A percentile compares a stretch with the other conserved stretches of the same genome.
Conservation (phyloP, 805 yeast species). For the Lipomyces anomalus region DNA sequence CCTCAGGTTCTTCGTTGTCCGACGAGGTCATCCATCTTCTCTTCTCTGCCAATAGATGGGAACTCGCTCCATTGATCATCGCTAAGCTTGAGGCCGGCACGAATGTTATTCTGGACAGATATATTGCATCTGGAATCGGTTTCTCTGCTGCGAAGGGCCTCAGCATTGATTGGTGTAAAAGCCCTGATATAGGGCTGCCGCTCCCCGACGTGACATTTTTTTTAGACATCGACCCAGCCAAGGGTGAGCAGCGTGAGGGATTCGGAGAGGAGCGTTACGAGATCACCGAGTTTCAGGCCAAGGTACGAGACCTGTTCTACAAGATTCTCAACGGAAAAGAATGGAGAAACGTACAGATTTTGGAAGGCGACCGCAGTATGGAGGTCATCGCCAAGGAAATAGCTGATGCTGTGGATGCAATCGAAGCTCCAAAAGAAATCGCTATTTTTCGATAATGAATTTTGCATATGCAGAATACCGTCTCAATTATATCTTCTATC, state of each 20-base stretch:
- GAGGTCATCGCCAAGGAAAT: constrained; percentile 4
- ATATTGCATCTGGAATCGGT: constrained; percentile 88
- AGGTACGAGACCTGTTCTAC: constrained; percentile 57
- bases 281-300: constrained; percentile 60
- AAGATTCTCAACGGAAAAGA: constrained; percentile 10
- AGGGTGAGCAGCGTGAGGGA: constrained; percentile 51
- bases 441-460: not conserved
- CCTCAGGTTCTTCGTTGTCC: constrained; percentile 43
- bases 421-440: not conserved
- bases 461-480: not conserved
- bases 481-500: no score
- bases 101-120: constrained; percentile 72
- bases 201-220: constrained; percentile 81
- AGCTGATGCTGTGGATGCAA: not conserved
- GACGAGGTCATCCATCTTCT: constrained; percentile 83
- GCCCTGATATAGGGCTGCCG: constrained; percentile 80
- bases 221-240: constrained; percentile 52
- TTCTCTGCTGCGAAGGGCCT: constrained; percentile 82
- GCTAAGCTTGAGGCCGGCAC: constrained; percentile 46
- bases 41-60: constrained; percentile 96
- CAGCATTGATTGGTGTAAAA: constrained; percentile 68
- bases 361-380: constrained; percentile 13
- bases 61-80: constrained; percentile 47
- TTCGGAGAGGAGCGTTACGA: constrained; percentile 97
- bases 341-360: constrained; percentile 6